Base-by-base conservation (phyloP, 345 rosid species). In the Orychophragmus violaceus region DNA sequence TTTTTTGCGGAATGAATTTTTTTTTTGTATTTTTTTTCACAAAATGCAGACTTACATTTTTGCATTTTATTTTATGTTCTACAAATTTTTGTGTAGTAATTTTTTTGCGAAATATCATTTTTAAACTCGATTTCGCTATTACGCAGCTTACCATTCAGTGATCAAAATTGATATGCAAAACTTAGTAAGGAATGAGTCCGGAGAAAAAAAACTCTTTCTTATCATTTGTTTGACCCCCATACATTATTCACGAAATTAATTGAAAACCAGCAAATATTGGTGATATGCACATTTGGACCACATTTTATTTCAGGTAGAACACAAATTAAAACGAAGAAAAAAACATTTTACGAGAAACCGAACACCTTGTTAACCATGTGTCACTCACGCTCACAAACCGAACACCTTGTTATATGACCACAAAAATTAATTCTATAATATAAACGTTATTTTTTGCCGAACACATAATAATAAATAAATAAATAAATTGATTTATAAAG, bases 401-500 rank as follows among this genome's bases (percentile, higher is more conserved):
- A 41, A 41, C 46, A 41, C 44, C 8, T 13, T 46, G 39, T 35
- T 4, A 58, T 45, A 33, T 42, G 54, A 70, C 74, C 66, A 51
- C 67, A 60, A 28, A 44, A 42, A 39, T 16, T 61, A 61, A 28
- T 17, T 46, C 0, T 46, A 23, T 46, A 16, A 27, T 2, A 56
- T n/a, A 44, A 5, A 33, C 2, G 5, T 50, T 14, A 33, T 6
- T 25, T 4, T 52, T 41, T 7, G 28, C 64, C 33, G 10, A 25
- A 19, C 41, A 46, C 35, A 55, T 62, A 7, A 22, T 32, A 62
- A 59, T 24, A 33, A 27, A n/a, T 19, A 33, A 27, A n/a, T 19
- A 28, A 6, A 39, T 19, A 14, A 30, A 0, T 25, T 22, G 3
- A 33, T 64, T 37, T 73, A 73, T 73, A 59, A 66, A 65, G 59